A percentile compares a stretch with the other conserved stretches of the same genome.
These are phyloP conservation scores for Colletotrichum sublineola DNA, from an alignment of 2,329 filamentous ascomycete genomes.

Conservation along the genomic window DNA sequence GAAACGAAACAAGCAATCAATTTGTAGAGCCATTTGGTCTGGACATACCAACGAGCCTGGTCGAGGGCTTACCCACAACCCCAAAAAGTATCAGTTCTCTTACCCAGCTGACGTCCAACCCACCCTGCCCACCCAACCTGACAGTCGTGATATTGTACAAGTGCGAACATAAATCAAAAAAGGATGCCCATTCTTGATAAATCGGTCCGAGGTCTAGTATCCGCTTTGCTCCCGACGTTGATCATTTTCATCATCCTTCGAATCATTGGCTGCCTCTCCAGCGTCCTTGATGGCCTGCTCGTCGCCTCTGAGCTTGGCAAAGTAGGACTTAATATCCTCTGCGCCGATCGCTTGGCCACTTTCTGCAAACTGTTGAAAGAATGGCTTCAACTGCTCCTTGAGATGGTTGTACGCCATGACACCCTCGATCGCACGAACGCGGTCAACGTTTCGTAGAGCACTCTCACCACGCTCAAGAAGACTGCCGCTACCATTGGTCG, in stretches of 20 bases:
- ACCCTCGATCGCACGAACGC: slow-evolving; percentile 92
- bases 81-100: neutral
- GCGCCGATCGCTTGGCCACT: slow-evolving; percentile 89
- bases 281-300: slow-evolving; percentile 78
- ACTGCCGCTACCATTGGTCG: slow-evolving; percentile 80
- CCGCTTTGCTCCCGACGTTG: slow-evolving; percentile 66
- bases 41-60: neutral
- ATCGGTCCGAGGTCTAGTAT: slow-evolving; percentile 53
- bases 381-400: slow-evolving; percentile 94
- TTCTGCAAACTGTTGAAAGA: slow-evolving; percentile 94
- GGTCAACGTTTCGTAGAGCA: slow-evolving; percentile 90
- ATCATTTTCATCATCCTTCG: slow-evolving; percentile 52
- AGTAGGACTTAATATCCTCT: slow-evolving; percentile 96
- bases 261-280: slow-evolving; percentile 63
- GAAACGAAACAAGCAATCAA: neutral
- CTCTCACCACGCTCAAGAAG: slow-evolving; percentile 93
- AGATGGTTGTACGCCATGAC: slow-evolving; percentile 99
- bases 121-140: neutral
- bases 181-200: neutral
- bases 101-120: neutral
- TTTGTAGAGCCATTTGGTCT: neutral
- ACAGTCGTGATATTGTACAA: slow-evolving; percentile 3
- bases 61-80: neutral
- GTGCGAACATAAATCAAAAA: neutral
- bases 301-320: slow-evolving; percentile 93